Base-by-base conservation (phyloP, 768 basidiomycete species). In the Lyophyllum semitale region DNA sequence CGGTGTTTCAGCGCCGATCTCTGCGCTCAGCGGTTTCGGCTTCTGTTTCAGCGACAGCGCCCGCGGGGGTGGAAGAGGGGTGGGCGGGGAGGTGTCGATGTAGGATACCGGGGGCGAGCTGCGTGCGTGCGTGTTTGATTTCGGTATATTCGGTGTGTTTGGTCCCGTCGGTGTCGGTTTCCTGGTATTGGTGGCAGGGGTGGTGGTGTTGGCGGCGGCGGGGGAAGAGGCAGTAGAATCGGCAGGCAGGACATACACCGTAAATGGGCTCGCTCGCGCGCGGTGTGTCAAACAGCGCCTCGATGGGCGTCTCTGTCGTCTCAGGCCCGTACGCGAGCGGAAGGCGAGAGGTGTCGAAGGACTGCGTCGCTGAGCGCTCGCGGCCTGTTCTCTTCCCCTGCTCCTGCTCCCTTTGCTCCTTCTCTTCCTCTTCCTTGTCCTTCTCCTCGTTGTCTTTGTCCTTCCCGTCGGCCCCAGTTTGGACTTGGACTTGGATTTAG, bases 221-320 rank as follows among this genome's bases (percentile, higher is more conserved):
- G n/a, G n/a, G n/a, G n/a, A n/a, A n/a, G n/a, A n/a, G n/a, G n/a
- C n/a, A n/a, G n/a, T n/a, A n/a, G n/a, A n/a, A n/a, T n/a, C n/a
- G n/a, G n/a, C n/a, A n/a, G n/a, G 27, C 7, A 18, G 38, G 5
- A 73, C 67, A 48, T 72, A 75, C 11, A 73, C 59, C 33, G 77
- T 79, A 58, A 81, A 79, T 13, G 78, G 80, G 37, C 68, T 72
- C 54, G 76, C 73, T 29, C 68, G 63, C n/a, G 61, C 61, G 58
- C 61, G 63, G 38, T 77, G 74, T 1, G 71, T 73, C 8, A 66
- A 93, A 93, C 23, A 93, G 67, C 5, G 88, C 84, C 52, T 93
- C 91, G 64, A 92, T 91, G 38, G 92, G 77, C 33, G 76, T 76
- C 65, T 89, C 89, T 0, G 89, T 91, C 13, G 84, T 82, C 48